Evolutionary conservation across 305 asterid species (phyloP).

Genomic region (Stenogyne calaminthoides): DNA sequence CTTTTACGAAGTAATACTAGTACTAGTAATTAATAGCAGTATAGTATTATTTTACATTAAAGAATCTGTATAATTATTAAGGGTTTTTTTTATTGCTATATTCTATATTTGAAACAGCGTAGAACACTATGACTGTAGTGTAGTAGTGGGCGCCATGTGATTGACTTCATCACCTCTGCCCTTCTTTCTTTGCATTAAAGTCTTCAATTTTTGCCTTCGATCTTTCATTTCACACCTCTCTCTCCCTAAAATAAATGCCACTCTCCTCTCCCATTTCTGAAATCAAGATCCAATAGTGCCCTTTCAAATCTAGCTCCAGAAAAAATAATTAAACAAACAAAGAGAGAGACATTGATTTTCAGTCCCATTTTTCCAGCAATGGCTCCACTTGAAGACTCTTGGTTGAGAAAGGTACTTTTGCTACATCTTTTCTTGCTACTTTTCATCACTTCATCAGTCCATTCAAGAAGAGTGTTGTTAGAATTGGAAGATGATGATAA

Average conservation of each 20-base stretch:
- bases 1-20: too few species aligned
- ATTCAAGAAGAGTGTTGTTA: conserved; percentile 42
- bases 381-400: conserved; percentile 57
- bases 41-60: neutral
- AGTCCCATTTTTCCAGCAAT: conserved; percentile 36
- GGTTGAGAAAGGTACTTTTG: conserved; percentile 41
- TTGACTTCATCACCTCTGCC: conserved; percentile 30
- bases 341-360: conserved; percentile 35
- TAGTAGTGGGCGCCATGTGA: conserved; percentile 45
- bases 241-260: conserved; percentile 25
- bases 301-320: neutral
- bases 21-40: too few species aligned
- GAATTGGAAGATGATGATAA: conserved; percentile 42
- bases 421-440: conserved; percentile 35
- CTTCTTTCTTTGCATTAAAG: conserved; percentile 34
- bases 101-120: conserved; percentile 53
- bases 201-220: conserved; percentile 19
- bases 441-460: conserved; percentile 46
- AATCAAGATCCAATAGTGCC: conserved; percentile 36
- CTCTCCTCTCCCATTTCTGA: conserved; percentile 11
- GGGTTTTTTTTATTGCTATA: too few species aligned
- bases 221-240: neutral
- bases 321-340: neutral
- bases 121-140: conserved; percentile 19
- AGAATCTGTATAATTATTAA: neutral